A percentile compares a stretch with the other conserved stretches of the same genome.
Evolutionary conservation across 345 rosid species (phyloP).

Genomic region (Sisymbrium irio): DNA sequence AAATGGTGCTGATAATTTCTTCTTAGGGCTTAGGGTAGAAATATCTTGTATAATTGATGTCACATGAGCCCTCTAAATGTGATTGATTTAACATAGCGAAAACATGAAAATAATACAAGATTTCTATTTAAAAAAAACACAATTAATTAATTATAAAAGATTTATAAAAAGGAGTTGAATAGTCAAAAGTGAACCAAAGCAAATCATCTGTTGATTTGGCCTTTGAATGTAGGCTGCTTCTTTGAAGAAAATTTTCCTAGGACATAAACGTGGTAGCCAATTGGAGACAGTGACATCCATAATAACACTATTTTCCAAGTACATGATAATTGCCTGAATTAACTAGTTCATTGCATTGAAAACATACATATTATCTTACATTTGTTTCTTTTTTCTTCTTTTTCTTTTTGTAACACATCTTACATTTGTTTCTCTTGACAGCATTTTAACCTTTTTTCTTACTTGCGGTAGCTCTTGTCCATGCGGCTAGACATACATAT

Average conservation of each 20-base stretch:
- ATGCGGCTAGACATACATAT: neutral
- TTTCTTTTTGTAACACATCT: too few relatives aligned
- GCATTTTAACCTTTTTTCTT: neutral
- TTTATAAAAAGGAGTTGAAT: conserved; percentile 17
- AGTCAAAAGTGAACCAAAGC: conserved; percentile 31
- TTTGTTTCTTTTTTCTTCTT: too few relatives aligned
- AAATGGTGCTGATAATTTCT: neutral
- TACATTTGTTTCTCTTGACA: too few relatives aligned
- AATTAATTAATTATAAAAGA: neutral
- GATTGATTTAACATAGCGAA: neutral
- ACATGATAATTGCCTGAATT: conserved; percentile 1
- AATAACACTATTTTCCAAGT: conserved; percentile 18
- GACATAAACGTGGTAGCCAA: conserved; percentile 13
- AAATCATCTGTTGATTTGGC: conserved; percentile 29
- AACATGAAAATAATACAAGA: neutral
- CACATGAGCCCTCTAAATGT: neutral
- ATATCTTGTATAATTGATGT: neutral
- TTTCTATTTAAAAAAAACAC: neutral
- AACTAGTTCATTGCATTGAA: conserved; percentile 20
- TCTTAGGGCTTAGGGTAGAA: neutral
- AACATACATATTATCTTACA: neutral
- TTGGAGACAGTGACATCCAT: conserved; percentile 23
- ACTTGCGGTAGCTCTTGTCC: neutral
- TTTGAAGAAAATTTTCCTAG: neutral
- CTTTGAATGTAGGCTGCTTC: conserved; percentile 17